A percentile compares a stretch with the other conserved stretches of the same genome.
Evolutionary conservation across 2,329 filamentous ascomycete genomes (phyloP).

Genomic region (Phialemoniopsis sp.): DNA sequence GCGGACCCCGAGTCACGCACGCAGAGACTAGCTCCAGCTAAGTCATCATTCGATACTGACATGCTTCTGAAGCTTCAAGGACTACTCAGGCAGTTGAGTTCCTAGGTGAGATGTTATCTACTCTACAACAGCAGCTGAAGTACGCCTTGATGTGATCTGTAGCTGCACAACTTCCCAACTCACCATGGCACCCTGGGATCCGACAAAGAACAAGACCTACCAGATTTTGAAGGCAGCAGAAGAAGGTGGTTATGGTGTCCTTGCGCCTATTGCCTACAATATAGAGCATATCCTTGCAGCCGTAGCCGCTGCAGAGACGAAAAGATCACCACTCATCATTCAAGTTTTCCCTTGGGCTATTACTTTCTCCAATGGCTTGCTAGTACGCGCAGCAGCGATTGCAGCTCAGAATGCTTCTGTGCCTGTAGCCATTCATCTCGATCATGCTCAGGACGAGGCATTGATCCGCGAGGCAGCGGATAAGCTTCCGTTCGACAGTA

Average conservation of each 20-base stretch:
- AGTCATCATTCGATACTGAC: no score
- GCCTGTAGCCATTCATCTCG: slow-evolving; percentile 55
- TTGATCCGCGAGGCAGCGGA: slow-evolving; percentile 51
- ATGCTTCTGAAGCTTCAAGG: no score
- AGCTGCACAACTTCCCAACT: no score
- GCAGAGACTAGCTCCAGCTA: no score
- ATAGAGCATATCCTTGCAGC: slow-evolving; percentile 57
- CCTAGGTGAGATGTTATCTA: no score
- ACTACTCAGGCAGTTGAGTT: no score
- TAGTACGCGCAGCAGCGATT: slow-evolving; percentile 45
- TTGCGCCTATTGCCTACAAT: slow-evolving; percentile 42
- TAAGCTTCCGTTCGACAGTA: slow-evolving; percentile 55
- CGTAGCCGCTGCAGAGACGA: slow-evolving; percentile 43
- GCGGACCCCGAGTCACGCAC: no score
- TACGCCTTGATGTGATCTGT: no score
- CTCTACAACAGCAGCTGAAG: no score
- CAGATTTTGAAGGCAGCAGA: slow-evolving; percentile 9
- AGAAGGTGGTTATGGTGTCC: slow-evolving; percentile 7
- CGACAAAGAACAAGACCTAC: slow-evolving; percentile 3
- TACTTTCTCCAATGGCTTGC: slow-evolving; percentile 51
- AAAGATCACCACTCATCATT: slow-evolving; percentile 61
- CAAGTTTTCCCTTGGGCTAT: slow-evolving; percentile 68
- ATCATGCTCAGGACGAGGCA: slow-evolving; percentile 56
- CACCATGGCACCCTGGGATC: no score
- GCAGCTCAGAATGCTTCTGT: slow-evolving; percentile 46